Percentiles rank a stretch among this genome's conserved stretches.
These are phyloP conservation scores for Gelatoporia subvermispora DNA, from an alignment of 768 basidiomycete species.

Conservation along the genomic window DNA sequence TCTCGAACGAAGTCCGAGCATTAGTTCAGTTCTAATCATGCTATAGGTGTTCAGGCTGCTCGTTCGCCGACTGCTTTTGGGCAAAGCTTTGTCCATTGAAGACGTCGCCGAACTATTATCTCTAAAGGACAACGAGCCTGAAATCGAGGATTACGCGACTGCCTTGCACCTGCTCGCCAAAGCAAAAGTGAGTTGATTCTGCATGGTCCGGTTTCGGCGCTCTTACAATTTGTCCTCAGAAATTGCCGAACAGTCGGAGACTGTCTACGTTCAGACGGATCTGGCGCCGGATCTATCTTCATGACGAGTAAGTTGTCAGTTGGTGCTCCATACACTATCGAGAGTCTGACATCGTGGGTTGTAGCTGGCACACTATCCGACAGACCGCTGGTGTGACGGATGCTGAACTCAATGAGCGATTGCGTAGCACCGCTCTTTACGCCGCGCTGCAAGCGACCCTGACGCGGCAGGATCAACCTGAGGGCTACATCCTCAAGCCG, in stretches of 20 bases:
- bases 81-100: slow-evolving; percentile 70
- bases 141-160: slow-evolving; percentile 60
- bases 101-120: slow-evolving; percentile 81
- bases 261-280: slow-evolving; percentile 66
- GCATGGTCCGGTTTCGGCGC: not conserved
- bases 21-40: not conserved
- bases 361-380: slow-evolving; percentile 74
- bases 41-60: slow-evolving; percentile 65
- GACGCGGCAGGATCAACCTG: slow-evolving; percentile 33
- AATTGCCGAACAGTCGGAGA: slow-evolving; percentile 65
- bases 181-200: slow-evolving; percentile 36
- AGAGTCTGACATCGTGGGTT: no score
- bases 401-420: slow-evolving; percentile 65
- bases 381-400: slow-evolving; percentile 76
- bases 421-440: slow-evolving; percentile 72
- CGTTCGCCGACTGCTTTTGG: slow-evolving; percentile 66
- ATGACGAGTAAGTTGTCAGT: slow-evolving; percentile 63
- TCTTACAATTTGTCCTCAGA: slow-evolving; percentile 31
- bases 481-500: slow-evolving; percentile 52
- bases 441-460: slow-evolving; percentile 51
- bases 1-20: not conserved
- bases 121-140: slow-evolving; percentile 69
- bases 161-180: slow-evolving; percentile 63
- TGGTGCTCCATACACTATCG: not conserved
- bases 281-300: slow-evolving; percentile 85